Base-by-base conservation (phyloP, 768 basidiomycete species). In the Vararia minispora region DNA sequence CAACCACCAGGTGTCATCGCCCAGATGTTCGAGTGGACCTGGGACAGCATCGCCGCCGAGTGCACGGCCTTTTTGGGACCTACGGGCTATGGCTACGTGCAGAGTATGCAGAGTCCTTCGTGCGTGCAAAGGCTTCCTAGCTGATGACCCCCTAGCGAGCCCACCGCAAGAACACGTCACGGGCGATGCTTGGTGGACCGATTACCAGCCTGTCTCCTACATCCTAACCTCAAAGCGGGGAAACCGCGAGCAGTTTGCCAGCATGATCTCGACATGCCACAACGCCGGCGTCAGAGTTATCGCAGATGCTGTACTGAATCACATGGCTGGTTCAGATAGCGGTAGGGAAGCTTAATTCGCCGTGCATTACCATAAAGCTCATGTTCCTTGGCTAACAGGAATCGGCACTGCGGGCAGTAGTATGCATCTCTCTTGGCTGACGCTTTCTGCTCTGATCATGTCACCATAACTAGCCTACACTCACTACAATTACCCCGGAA, bases 221-320 rank as follows among this genome's bases (percentile, higher is more conserved):
- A 50, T 17, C 10, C 33, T 53, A 16, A 46, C 34, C 6, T 48
- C 44, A 7, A 57, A 54, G 36, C 47, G 51, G 5, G 55, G 55
- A 8, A 45, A 1, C 14, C 37, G 25, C 14, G 23, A 26, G 7
- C 24, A 42, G 23, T 43, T 35, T 28, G 6, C 24, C n/a, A 47
- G 39, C 35, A 57, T 77, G 74, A 52, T 76, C 16, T 44, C 51
- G 2, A 49, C 67, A 0, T 76, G 74, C 50, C 71, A 74, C 45
- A 47, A 56, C 13, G 74, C 70, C 13, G 73, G 73, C n/a, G 73
- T 76, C 16, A 63, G 63, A 32, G 72, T 76, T 34, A 72, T 77
- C 27, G 60, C 65, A 47, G 46, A 48, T 33, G 44, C 51, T 5
- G 39, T 53, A 13, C 50, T 31, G 37, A 53, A 53, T 29, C 52